These are phyloP conservation scores for Scheffersomyces titani DNA, from an alignment of 1,139 yeast species.

Conservation along the genomic window DNA sequence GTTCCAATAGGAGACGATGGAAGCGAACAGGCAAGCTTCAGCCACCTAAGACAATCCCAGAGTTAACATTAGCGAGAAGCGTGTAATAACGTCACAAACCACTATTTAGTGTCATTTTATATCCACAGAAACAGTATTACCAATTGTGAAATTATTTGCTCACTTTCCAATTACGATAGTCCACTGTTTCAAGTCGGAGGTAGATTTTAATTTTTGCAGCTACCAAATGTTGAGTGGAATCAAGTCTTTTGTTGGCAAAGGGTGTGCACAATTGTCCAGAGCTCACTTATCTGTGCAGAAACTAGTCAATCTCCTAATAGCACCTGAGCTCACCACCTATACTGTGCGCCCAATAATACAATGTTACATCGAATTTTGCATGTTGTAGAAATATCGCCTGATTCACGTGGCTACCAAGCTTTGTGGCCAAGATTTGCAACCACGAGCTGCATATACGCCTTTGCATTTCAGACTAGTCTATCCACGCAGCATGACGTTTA, in stretches of 20 bases:
- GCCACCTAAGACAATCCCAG: neutral
- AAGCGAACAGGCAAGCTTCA: neutral
- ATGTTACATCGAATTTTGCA: neutral
- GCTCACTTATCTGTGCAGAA: too few species aligned
- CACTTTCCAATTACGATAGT: neutral
- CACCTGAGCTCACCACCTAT: too few species aligned
- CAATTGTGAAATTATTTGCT: neutral
- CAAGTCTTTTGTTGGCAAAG: neutral
- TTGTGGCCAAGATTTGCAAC: neutral
- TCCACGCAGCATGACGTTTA: neutral
- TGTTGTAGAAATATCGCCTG: neutral
- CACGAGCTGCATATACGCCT: neutral
- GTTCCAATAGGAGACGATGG: neutral
- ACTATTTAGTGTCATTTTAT: too few species aligned
- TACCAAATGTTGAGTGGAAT: neutral
- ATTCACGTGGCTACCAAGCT: neutral
- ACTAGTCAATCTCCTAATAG: too few species aligned
- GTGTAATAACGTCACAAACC: neutral
- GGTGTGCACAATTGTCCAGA: neutral
- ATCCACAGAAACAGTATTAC: neutral
- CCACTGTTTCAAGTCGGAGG: neutral
- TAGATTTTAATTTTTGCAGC: neutral
- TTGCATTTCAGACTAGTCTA: neutral
- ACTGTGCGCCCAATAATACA: too few species aligned
- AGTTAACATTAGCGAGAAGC: neutral